Evolutionary conservation across 2,329 filamentous ascomycete genomes (phyloP), one percentile per base, ranked within the genome.

Genomic region (Trichoderma oligosporum): DNA sequence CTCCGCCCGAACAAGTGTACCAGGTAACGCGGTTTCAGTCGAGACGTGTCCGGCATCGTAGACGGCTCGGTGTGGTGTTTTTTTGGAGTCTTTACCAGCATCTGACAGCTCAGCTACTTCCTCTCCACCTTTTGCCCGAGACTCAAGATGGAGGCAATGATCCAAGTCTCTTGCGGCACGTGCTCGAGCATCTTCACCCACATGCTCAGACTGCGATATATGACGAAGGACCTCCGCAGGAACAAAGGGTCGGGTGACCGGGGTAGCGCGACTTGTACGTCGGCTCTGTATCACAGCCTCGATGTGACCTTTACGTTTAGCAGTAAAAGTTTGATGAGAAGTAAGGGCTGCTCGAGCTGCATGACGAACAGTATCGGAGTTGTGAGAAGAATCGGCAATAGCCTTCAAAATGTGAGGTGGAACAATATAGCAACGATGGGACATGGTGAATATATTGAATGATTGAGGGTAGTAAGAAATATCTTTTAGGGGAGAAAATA

Each of bases 351-450:
- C 58, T 8, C 63, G 67, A 24, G 77, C 77, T 6, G 71, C 67
- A 29, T 70, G 58, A 22, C 75, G 71, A 33, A 73, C 63, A 4
- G 64, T 59, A 2, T 74, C 68, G 2, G 72, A 65, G 35, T 76
- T 76, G 58, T 61, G 59, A 3, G 68, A 61, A 35, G 72, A 73
- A 46, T 75, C 68, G 31, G 74, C 73, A 51, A 80, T 77, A 54
- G 70, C 71, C 29, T 64, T 68, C 20, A 80, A 70, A 9, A 80
- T 69, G 56, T 80, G 74, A 18, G 77, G 77, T 18, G 77, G 77
- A 4, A 79, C 72, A 57, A 78, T 72, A 58, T 68, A 73, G 65
- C 74, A 77, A 56, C 63, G 65, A 36, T 57, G 56, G 35, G 63
- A 18, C 64, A 65, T 65, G 47, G 16, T 56, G 46, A 35, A 49